Percentiles rank a stretch among this genome's conserved stretches.
These are phyloP conservation scores for Ceratocystis variospora DNA, from an alignment of 2,329 filamentous ascomycete genomes.

Conservation along the genomic window DNA sequence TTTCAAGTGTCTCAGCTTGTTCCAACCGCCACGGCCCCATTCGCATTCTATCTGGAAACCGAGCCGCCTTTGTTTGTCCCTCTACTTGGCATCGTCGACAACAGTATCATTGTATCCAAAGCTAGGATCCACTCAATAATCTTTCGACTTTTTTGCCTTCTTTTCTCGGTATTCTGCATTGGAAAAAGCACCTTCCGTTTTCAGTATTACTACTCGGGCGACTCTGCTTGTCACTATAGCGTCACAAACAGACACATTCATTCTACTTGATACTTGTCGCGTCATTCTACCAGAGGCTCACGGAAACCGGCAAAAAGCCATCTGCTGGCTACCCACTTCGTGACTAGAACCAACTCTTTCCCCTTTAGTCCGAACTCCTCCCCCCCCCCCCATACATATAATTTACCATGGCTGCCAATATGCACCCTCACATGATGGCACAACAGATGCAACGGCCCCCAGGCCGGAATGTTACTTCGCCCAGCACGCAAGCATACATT, in stretches of 20 bases:
- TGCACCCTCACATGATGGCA: slow-evolving; percentile 42
- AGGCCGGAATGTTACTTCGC: slow-evolving; percentile 28
- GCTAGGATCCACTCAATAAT: not conserved
- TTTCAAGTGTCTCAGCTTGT: not conserved
- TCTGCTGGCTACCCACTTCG: not conserved
- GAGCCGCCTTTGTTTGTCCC: too few species aligned
- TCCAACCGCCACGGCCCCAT: not conserved
- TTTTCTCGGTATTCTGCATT: not conserved
- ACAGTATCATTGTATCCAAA: not conserved
- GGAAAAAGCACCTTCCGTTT: not conserved
- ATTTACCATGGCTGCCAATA: slow-evolving; percentile 44
- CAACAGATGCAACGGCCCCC: slow-evolving; percentile 30
- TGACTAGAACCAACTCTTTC: not conserved
- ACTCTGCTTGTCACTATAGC: not conserved
- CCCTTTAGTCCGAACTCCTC: not conserved
- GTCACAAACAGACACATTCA: not conserved
- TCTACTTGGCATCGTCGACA: not conserved
- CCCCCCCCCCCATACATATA: not conserved
- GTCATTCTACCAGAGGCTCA: not conserved
- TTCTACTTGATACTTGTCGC: not conserved
- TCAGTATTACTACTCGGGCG: not conserved
- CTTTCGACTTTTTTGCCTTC: not conserved
- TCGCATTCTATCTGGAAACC: not conserved
- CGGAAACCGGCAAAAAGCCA: not conserved
- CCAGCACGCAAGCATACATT: slow-evolving; percentile 28